Evolutionary conservation across 2,329 filamentous ascomycete genomes (phyloP).

Genomic region (Diaporthe sp.): DNA sequence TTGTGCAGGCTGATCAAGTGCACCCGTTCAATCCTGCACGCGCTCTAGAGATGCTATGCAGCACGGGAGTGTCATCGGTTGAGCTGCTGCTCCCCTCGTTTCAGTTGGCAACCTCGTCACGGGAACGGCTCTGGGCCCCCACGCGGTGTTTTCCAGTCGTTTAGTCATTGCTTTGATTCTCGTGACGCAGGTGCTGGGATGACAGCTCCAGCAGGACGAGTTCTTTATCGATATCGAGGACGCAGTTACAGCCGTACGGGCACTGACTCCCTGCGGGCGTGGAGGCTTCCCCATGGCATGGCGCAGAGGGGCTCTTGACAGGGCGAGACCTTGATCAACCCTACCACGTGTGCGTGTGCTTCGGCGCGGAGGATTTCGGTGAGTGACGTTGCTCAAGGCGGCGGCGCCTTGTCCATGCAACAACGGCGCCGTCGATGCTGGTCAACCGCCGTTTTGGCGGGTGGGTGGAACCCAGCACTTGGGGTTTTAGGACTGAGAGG

Average conservation of each 20-base stretch:
- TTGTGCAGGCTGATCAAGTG: background rate
- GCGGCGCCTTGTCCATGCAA: slow-evolving; percentile 19
- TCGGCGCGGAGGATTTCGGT: slow-evolving; percentile 26
- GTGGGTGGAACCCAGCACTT: slow-evolving; percentile 19
- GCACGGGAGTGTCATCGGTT: background rate
- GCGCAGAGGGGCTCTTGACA: background rate
- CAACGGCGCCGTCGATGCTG: slow-evolving; percentile 17
- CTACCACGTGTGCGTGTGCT: slow-evolving; percentile 32
- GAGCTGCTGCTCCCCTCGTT: slow-evolving; percentile 21
- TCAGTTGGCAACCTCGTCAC: slow-evolving; percentile 17
- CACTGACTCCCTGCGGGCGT: slow-evolving; percentile 4
- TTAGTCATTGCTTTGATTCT: slow-evolving; percentile 31
- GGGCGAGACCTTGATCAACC: slow-evolving; percentile 27
- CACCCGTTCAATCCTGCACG: background rate
- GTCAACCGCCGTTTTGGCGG: slow-evolving; percentile 20
- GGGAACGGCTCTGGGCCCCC: slow-evolving; percentile 17
- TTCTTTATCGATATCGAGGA: slow-evolving; percentile 5
- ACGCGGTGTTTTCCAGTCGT: slow-evolving; percentile 26
- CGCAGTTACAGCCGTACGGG: slow-evolving; percentile 6
- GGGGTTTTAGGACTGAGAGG: background rate
- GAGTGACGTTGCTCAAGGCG: slow-evolving; percentile 23
- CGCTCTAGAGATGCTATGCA: background rate
- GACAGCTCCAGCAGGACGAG: slow-evolving; percentile 5
- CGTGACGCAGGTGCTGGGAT: slow-evolving; percentile 29
- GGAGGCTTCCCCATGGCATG: background rate